These are phyloP conservation scores for Cryptomeria japonica DNA, from an alignment of 75 land plant species.

Conservation along the genomic window DNA sequence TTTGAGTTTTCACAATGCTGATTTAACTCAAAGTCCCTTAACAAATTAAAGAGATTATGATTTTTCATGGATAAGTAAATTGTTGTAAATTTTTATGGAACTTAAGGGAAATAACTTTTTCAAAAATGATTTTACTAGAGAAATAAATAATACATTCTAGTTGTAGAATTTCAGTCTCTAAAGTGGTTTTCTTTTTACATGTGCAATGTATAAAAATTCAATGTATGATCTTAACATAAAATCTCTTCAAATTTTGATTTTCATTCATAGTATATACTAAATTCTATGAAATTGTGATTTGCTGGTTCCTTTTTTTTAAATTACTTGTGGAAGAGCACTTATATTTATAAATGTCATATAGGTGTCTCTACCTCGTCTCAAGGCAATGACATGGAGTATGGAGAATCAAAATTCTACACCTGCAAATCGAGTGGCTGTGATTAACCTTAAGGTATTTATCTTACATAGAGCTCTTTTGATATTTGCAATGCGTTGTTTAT, in stretches of 20 bases:
- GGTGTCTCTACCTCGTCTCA: conserved; percentile 35
- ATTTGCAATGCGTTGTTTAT: background rate
- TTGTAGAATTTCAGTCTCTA: background rate
- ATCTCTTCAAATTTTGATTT: background rate
- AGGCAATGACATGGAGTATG: conserved; percentile 48
- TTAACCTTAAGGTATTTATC: conserved; percentile 33
- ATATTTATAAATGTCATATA: background rate
- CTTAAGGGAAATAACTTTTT: background rate
- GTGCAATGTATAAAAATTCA: background rate
- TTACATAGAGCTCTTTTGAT: background rate
- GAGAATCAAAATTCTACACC: conserved; percentile 29
- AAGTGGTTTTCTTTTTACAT: no score
- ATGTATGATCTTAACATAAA: background rate
- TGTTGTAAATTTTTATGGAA: no score
- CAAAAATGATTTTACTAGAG: background rate
- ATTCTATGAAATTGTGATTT: background rate
- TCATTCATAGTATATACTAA: background rate
- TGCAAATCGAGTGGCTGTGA: conserved; percentile 27
- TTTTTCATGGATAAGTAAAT: background rate
- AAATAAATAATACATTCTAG: no score
- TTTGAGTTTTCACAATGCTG: no score
- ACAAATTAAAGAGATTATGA: background rate
- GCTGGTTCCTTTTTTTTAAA: background rate
- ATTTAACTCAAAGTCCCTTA: no score
- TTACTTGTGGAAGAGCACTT: background rate